These are phyloP conservation scores for Hymenoscyphus occultus DNA, from an alignment of 2,329 filamentous ascomycete genomes.

Conservation along the genomic window DNA sequence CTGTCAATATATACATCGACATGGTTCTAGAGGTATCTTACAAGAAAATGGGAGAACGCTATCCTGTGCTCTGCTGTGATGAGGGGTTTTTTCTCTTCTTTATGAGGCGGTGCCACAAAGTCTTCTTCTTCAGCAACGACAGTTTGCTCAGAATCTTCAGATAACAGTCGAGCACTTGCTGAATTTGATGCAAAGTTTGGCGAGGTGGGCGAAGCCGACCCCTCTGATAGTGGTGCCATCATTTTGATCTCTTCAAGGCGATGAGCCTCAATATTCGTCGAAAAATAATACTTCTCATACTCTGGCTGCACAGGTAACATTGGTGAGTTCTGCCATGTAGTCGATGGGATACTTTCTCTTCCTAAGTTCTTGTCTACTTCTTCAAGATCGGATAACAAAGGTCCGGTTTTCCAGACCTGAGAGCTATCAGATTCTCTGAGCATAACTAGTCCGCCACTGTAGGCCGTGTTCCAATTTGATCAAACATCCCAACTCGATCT, in stretches of 20 bases:
- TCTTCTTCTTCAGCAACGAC: conserved; percentile 8
- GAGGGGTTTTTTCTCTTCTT: conserved; percentile 14
- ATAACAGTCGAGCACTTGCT: conserved; percentile 1
- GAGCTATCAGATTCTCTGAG: background rate
- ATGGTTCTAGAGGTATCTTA: conserved; percentile 3
- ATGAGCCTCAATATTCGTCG: background rate
- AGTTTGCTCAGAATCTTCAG: background rate
- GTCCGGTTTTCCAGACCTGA: background rate
- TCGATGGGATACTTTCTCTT: background rate
- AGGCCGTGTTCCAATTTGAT: background rate
- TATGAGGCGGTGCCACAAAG: background rate
- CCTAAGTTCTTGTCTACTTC: background rate
- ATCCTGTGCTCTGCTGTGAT: conserved; percentile 16
- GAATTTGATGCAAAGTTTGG: conserved; percentile 10
- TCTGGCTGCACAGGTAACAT: background rate
- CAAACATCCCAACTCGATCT: background rate
- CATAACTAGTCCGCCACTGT: background rate
- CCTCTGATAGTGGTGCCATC: background rate
- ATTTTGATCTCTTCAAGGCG: background rate
- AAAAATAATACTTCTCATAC: background rate
- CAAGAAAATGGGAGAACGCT: conserved; percentile 19
- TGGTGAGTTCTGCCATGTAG: background rate
- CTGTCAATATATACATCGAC: background rate
- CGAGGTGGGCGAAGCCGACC: conserved; percentile 10
- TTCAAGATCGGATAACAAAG: conserved; percentile 1